A percentile compares a stretch with the other conserved stretches of the same genome.
Evolutionary conservation across 1,284 basidiomycete species (phyloP).

Genomic region (Ceraceosorus bombacis): DNA sequence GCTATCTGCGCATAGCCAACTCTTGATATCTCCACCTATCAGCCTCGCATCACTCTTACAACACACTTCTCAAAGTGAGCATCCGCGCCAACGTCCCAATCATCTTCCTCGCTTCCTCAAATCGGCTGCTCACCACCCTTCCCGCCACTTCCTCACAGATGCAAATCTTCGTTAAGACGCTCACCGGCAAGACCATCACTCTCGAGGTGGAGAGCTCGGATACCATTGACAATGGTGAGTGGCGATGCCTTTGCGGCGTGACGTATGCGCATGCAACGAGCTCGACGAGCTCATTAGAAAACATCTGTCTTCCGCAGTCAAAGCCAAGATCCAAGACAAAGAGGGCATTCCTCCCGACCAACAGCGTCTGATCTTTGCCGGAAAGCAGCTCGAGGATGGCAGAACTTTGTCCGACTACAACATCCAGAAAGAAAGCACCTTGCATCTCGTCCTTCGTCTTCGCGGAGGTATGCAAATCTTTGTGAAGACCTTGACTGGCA

Average conservation of each 20-base stretch:
- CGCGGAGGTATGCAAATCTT: slow-evolving; percentile 57
- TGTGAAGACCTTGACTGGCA: slow-evolving; percentile 27
- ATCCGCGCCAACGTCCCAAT: no score
- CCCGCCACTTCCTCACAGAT: not conserved
- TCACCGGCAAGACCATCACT: slow-evolving; percentile 49
- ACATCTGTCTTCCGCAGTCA: slow-evolving; percentile 29
- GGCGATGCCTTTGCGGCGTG: no score
- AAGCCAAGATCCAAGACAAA: slow-evolving; percentile 55
- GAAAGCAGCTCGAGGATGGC: slow-evolving; percentile 74
- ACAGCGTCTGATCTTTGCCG: slow-evolving; percentile 95
- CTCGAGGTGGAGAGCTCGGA: slow-evolving; percentile 50
- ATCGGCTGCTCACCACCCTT: no score
- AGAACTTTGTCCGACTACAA: slow-evolving; percentile 59
- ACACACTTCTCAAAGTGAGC: no score
- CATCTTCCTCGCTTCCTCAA: no score
- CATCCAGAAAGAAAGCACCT: slow-evolving; percentile 92
- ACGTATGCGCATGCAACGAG: no score
- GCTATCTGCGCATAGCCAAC: no score
- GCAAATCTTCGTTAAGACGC: slow-evolving; percentile 17
- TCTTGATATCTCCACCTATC: no score
- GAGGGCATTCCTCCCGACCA: slow-evolving; percentile 83
- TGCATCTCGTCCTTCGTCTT: slow-evolving; percentile 85
- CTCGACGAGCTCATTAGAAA: no score
- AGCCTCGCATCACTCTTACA: no score
- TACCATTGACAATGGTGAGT: slow-evolving; percentile 55